These are phyloP conservation scores for Globisporangium recalcitrans DNA, from an alignment of 352 stramenopile genomes.

Conservation along the genomic window DNA sequence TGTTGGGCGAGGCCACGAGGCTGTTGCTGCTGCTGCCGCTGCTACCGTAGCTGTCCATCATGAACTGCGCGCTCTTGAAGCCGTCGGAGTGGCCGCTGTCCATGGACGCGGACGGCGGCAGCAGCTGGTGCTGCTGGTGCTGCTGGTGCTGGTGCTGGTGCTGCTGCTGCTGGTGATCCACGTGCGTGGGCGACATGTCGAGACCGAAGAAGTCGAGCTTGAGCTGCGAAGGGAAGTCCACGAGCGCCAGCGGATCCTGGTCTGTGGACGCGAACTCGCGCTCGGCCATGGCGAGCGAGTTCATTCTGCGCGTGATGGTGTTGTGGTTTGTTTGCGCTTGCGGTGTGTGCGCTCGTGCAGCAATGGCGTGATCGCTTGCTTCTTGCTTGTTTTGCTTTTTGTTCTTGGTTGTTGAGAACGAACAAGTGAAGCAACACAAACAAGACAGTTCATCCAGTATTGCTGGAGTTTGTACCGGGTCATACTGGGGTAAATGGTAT, in stretches of 20 bases:
- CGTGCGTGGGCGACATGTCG: conserved; percentile 18
- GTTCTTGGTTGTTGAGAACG: background rate
- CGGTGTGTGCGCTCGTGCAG: background rate
- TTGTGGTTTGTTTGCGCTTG: background rate
- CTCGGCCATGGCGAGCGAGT: conserved; percentile 9
- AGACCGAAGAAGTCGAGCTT: conserved; percentile 20
- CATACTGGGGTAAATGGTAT: too few relatives aligned
- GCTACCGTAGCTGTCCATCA: background rate
- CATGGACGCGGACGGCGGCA: background rate
- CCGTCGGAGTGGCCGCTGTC: background rate
- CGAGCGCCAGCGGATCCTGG: conserved; percentile 15
- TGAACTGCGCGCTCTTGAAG: background rate
- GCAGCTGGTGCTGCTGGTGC: too few relatives aligned
- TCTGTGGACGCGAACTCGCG: conserved; percentile 11
- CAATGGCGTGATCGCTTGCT: background rate
- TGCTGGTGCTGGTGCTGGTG: too few relatives aligned
- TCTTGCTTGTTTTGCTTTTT: background rate
- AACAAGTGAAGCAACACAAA: background rate
- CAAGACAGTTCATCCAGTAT: too few relatives aligned
- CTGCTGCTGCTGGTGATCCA: too few relatives aligned
- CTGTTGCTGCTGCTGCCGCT: background rate
- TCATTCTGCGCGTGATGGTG: conserved; percentile 1
- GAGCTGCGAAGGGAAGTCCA: conserved; percentile 15
- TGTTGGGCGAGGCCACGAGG: background rate
- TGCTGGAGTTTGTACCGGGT: too few relatives aligned